Base-by-base conservation (phyloP, 495 filamentous ascomycete genomes). In the Pseudomonodictys pantanalensis region DNA sequence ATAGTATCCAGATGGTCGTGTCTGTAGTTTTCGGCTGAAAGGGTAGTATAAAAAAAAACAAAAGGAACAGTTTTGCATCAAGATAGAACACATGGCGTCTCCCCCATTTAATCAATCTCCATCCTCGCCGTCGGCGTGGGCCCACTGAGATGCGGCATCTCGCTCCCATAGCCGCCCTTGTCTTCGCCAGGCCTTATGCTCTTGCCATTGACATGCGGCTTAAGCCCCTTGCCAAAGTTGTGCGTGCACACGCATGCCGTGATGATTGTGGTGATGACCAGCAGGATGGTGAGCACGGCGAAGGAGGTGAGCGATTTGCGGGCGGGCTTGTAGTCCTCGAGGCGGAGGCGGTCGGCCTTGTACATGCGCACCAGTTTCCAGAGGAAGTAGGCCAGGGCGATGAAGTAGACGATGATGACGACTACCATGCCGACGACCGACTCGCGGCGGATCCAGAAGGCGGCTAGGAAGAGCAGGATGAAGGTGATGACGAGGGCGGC, bases 281-380 rank as follows among this genome's bases (percentile, higher is more conserved):
- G 76, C 25, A 93, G 67, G 28, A 98, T 83, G 20, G 95, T 97
- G 66, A 98, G 87, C 55, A 95, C 83, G 50, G 93, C 91, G 73
- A 98, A 98, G 59, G 88, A 88, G 20, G 93, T 97, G 68, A 98
- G 79, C 39, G 84, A 88, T 52, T 83, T 82, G 42, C 85, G 82
- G 17, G 90, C 91, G 0, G 92, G 83, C 23, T 78, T 55, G 73
- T 97, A 98, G 56, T 77, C 70, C 5, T 70, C 28, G 2, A 49
- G 32, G 25, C 61, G 61, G 25, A 64, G 69, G n/a, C 75, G 76
- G 12, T 64, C 64, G 15, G 78, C 73, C 56, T 83, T 81, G 76
- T 95, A 98, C 85, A 98, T 98, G 69, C 93, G 91, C 53, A 91
- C 84, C 24, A 97, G 83, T 79, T 98, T 98, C 84, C 97, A 98